Percentiles rank a stretch among this genome's conserved stretches.
Evolutionary conservation across 2,329 filamentous ascomycete genomes (phyloP).

Genomic region (Aspergillus terreus): DNA sequence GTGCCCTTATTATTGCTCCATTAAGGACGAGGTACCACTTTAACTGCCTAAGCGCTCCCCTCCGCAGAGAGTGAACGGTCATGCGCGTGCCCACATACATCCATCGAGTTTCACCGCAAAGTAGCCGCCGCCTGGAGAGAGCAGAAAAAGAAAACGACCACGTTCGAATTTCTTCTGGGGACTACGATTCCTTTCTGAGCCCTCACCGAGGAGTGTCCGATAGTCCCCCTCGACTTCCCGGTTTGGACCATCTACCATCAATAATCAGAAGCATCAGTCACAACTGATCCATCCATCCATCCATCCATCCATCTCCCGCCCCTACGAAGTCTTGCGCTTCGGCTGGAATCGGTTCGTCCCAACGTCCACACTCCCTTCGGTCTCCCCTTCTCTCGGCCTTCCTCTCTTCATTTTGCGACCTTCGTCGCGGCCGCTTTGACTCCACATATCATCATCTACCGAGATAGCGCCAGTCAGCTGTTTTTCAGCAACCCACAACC

Average conservation of each 20-base stretch:
- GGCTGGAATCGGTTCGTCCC: slow-evolving; percentile 4
- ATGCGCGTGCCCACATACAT: slow-evolving; percentile 27
- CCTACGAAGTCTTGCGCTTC: slow-evolving; percentile 1
- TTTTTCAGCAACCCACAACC: slow-evolving; percentile 17
- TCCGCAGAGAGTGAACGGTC: slow-evolving; percentile 23
- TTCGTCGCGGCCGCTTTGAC: slow-evolving; percentile 7
- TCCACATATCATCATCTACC: slow-evolving; percentile 12
- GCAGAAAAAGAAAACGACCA: neutral
- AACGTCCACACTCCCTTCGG: neutral
- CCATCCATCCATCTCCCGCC: neutral
- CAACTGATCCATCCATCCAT: neutral
- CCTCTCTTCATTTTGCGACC: slow-evolving; percentile 7
- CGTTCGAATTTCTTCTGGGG: neutral
- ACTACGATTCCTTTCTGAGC: neutral
- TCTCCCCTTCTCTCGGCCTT: slow-evolving; percentile 3
- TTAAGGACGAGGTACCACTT: neutral
- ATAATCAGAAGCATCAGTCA: neutral
- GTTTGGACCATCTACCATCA: neutral
- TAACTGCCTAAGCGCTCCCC: slow-evolving; percentile 18
- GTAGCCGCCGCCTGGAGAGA: neutral
- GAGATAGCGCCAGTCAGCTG: slow-evolving; percentile 10
- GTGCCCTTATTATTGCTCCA: neutral
- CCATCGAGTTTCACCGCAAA: slow-evolving; percentile 24
- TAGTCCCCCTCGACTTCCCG: neutral
- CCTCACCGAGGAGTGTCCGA: slow-evolving; percentile 1